Evolutionary conservation across 768 basidiomycete genomes (phyloP).

Genomic region (Sistotremastrum niveocremeum): DNA sequence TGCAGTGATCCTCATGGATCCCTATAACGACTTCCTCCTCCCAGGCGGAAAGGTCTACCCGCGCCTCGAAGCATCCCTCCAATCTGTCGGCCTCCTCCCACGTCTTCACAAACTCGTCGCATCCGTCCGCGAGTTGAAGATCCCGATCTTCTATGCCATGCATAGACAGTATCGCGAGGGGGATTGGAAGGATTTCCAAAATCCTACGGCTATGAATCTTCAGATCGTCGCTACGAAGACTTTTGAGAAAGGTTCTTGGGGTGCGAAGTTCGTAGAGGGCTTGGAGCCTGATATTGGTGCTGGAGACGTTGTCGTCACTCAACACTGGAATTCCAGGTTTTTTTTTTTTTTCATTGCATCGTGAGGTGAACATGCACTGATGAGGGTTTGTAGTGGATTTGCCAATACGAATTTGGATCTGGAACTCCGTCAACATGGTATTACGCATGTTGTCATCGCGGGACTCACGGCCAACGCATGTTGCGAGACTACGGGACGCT

Average conservation of each 20-base stretch:
- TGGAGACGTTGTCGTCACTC: constrained; percentile 3
- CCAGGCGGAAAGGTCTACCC: background rate
- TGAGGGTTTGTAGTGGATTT: background rate
- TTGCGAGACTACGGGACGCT: constrained; percentile 1
- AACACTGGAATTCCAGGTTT: constrained; percentile 2
- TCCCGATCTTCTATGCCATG: constrained; percentile 2
- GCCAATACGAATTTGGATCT: constrained; percentile 3
- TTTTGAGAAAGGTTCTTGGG: constrained; percentile 1
- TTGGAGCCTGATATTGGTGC: background rate
- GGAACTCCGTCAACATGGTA: constrained; percentile 4
- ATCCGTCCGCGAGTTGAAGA: background rate
- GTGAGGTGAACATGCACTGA: too few species aligned
- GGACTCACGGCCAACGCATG: constrained; percentile 2
- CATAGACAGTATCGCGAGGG: background rate
- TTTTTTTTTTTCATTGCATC: too few species aligned
- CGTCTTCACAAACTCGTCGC: background rate
- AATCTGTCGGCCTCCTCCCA: background rate
- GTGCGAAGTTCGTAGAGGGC: constrained; percentile 1
- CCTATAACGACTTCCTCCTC: constrained; percentile 4
- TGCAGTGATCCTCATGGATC: constrained; percentile 4
- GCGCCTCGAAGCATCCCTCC: background rate
- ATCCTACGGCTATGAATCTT: too few species aligned
- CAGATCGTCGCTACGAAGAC: background rate
- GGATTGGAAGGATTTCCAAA: background rate
- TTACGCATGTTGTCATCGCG: constrained; percentile 1